Evolutionary conservation across 2,329 filamentous ascomycete species (phyloP), one percentile per base, ranked within the genome.

Genomic region (Sclerotinia subarctica): DNA sequence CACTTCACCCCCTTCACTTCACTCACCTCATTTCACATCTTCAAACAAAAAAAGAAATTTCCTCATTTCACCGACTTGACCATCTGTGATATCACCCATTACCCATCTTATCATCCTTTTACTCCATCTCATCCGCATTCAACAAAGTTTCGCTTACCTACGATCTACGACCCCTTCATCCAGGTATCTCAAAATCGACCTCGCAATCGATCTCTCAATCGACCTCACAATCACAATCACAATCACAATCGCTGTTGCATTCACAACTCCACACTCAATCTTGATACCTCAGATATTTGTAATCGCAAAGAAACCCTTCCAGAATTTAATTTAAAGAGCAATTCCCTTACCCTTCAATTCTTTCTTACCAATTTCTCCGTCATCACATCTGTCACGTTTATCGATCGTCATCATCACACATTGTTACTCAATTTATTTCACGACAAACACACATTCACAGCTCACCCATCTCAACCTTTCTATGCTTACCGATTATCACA

Each of bases 131-230:
- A 42, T 42, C 13, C 52, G 19, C 21, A 35, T n/a, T n/a, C 32
- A 59, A 21, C 24, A 21, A 46, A 17, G 4, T 6, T 46, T 59
- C 56, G 56, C 56, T 44, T 59, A 59, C n/a, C 38, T 52, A 52
- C 49, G 56, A 59, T 59, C 56, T 21, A 46, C 56, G 24, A 44
- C 38, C 56, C 56, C 56, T 42, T 59, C 56, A 59, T 59, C 56
- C 17, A 42, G 6, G 38, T 13, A 46, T 44, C 17, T 29, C 56
- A 17, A 26, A 44, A 59, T 59, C 56, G 56, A 59, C 17, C 35
- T 44, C 35, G 3, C 19, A 29, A 26, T 26, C 21, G 56, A 44
- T 38, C 24, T 59, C 56, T 5, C 24, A 44, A 44, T 21, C 56
- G 56, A 44, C 24, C 35, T 58, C 21, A 10, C n/a, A 44, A 13